Conservation (phyloP, 2,329 filamentous ascomycete genomes). For the Colletotrichum sp. region DNA sequence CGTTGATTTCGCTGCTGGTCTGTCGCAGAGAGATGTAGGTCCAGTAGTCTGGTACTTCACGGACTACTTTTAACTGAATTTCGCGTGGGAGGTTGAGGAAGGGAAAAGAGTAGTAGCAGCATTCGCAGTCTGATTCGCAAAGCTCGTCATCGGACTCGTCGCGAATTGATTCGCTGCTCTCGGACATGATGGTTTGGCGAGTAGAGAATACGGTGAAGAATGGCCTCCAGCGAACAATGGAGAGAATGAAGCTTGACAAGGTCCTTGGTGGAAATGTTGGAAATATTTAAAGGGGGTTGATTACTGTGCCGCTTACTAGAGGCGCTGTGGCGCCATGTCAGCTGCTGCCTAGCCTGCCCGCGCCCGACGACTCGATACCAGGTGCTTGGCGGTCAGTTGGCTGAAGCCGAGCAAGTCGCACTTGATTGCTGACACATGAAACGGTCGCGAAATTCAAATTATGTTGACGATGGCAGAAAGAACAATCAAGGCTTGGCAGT, state of each 20-base stretch:
- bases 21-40: neutral
- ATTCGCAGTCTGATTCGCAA: neutral
- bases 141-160: neutral
- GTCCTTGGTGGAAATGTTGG: neutral
- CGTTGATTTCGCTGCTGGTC: neutral
- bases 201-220: neutral
- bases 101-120: neutral
- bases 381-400: neutral
- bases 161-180: neutral
- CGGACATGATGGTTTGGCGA: neutral
- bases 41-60: neutral
- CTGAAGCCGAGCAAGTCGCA: neutral
- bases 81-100: neutral
- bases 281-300: neutral
- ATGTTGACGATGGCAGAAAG: neutral
- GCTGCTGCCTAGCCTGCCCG: neutral
- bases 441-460: neutral
- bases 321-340: neutral
- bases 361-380: fast-evolving
- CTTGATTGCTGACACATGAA: neutral
- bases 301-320: neutral
- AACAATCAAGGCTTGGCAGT: neutral
- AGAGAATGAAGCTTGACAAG: neutral
- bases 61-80: neutral
- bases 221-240: neutral